Conservation (phyloP, 2,329 filamentous ascomycete species). For the Botryotinia globosa region DNA sequence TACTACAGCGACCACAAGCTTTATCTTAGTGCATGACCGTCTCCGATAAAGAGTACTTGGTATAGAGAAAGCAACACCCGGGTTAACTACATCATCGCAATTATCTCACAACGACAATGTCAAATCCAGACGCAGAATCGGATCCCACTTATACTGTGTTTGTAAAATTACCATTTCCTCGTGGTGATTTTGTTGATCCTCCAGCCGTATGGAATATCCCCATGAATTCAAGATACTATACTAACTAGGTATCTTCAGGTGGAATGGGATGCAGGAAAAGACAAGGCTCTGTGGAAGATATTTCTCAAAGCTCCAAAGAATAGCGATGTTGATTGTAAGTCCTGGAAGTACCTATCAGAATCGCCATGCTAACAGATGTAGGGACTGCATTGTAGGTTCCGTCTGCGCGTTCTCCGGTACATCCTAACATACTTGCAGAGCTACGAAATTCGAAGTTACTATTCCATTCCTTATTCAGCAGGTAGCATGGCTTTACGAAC, state of each 20-base stretch:
- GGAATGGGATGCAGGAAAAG: constrained; percentile 84
- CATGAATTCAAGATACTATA: constrained; percentile 1
- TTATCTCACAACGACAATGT: constrained; percentile 28
- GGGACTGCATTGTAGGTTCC: constrained; percentile 71
- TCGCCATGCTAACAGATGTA: constrained; percentile 40
- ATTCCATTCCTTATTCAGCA: constrained; percentile 89
- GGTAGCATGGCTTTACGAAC: constrained; percentile 88
- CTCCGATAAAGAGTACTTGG: constrained; percentile 25
- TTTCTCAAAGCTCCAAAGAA: constrained; percentile 78
- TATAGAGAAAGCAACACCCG: constrained; percentile 19
- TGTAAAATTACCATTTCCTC: constrained; percentile 82
- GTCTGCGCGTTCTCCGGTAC: too few relatives aligned
- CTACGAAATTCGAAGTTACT: constrained; percentile 76
- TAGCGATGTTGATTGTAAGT: constrained; percentile 78
- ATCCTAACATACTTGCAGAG: constrained; percentile 46
- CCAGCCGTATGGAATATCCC: constrained; percentile 60
- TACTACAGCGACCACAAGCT: constrained; percentile 4
- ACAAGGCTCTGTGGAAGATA: constrained; percentile 85
- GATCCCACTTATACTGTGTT: constrained; percentile 62
- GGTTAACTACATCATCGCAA: constrained; percentile 1
- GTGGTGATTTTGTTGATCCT: constrained; percentile 87
- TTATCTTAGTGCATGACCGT: constrained; percentile 29
- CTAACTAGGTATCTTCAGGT: constrained; percentile 53
- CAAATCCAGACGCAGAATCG: constrained; percentile 20
- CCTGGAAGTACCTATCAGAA: not conserved